Base-by-base conservation (phyloP, 331 rosid species). In the Quercus tomentella region DNA sequence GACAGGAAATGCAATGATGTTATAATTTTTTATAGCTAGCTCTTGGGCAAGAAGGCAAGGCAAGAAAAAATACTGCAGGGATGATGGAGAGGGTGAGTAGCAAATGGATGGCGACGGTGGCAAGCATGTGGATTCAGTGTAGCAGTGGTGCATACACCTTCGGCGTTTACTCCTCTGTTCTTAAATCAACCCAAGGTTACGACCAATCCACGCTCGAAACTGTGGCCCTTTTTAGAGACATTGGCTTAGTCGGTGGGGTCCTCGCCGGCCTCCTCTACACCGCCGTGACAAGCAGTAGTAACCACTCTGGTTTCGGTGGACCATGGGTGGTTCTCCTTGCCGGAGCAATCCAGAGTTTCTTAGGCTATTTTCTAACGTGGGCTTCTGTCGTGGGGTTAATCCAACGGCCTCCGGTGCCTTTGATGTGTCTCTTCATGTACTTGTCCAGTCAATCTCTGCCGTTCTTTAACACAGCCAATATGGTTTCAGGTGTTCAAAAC, bases 181-280 rank as follows among this genome's bases (percentile, higher is more conserved):
- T 94, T 77, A 94, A 94, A 69, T 86, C 97, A 21, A 63, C 86
- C 16, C 97, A 94, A 49, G 83, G 85, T 61, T 94, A 94, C 80
- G 89, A 89, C 35, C 98, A 94, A 82, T 94, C 93, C 43, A 92
- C 97, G 1, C 95, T 94, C 76, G 95, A 89, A 80, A 88, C 95
- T 26, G 94, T 94, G 26, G 91, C 95, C 35, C 93, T 94, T 70
- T 94, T 91, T 93, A 92, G 92, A n/a, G 98, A 94, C 85, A 86
- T 94, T 62, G 98, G 97, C 2, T 97, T 90, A 23, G 91, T 88
- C 86, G 91, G 88, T 41, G 98, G 98, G 43, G 56, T 91, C 67
- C 83, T 94, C 58, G 84, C 97, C 20, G 97, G 98, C 20, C 70
- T 94, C 58, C 93, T 94, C 45, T 94, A 88, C 86, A 82, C 97